Evolutionary conservation across 2,329 filamentous ascomycete species (phyloP), one percentile per base, ranked within the genome.

Genomic region (Epicoccum sorghinum): DNA sequence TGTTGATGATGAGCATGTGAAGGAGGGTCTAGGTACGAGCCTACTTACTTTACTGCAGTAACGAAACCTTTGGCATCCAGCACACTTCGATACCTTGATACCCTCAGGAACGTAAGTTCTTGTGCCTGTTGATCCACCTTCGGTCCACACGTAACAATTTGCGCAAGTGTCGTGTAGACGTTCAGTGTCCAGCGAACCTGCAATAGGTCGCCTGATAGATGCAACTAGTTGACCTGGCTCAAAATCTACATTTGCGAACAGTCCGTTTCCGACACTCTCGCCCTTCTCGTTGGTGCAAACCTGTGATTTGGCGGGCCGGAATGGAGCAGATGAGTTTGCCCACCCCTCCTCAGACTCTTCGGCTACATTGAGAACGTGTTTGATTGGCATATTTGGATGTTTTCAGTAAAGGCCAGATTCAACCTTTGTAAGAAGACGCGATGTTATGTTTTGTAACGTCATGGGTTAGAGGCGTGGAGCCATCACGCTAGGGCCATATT

Each of bases 21-120:
- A 18, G 1, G 10, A 13, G 5, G 14, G 4, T 10, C 2, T 29
- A 6, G 9, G 3, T 10, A 3, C 6, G 13, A 27, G 7, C 23
- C 24, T 29, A 38, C 77, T 43, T 67, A 86, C 84, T 77, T 80
- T 84, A 59, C 80, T 79, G 68, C 86, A 88, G 67, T 87, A 88
- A 59, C 77, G 81, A 3, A 86, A 80, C 29, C 80, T 74, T 52
- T 79, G 80, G 64, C 86, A 88, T 7, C 82, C 82, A 3, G 80
- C 79, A 65, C 86, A 88, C 23, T 76, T 77, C 52, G 80, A 82
- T n/a, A 86, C 73, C 24, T 57, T 68, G 27, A 63, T 67, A 1
- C 65, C 67, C 33, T 70, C 67, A 3, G 70, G 65, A 3, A 71
- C 68, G 48, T 73, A 74, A 7, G 69, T 47, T 42, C 69, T 66